Evolutionary conservation across 257 asterid genomes (phyloP).

Genomic region (Nicotiana tomentosiformis): DNA sequence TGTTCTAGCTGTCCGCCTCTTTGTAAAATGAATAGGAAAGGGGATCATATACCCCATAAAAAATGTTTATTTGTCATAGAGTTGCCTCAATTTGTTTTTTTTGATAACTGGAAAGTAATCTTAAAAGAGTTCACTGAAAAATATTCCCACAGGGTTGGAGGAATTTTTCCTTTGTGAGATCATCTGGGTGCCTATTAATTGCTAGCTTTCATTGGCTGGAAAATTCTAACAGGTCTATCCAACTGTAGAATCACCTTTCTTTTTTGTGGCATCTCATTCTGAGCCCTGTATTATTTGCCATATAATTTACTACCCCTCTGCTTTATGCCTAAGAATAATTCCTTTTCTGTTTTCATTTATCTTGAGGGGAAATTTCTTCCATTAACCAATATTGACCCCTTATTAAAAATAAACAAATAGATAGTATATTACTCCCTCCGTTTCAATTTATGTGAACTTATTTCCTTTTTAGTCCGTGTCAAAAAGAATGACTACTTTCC

Average conservation of each 20-base stretch:
- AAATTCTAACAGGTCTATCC: background rate
- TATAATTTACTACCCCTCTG: background rate
- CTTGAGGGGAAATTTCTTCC: background rate
- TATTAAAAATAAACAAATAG: background rate
- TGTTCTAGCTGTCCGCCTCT: background rate
- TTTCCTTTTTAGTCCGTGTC: no score
- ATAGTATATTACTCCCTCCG: background rate
- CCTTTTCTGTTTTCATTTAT: background rate
- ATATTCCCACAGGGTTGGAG: background rate
- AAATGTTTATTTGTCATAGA: background rate
- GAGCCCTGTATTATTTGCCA: background rate
- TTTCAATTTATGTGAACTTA: no score
- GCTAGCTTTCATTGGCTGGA: background rate
- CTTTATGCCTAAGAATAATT: background rate
- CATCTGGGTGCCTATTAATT: background rate
- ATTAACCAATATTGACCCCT: background rate
- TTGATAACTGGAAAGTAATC: no score
- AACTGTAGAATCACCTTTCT: background rate
- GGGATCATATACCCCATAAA: background rate
- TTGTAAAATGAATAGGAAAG: background rate
- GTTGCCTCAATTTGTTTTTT: no score
- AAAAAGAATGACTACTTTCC: no score
- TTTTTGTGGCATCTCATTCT: background rate
- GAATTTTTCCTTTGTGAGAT: background rate
- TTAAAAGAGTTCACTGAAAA: background rate